phyloP scores from a whole-genome alignment of 2,329 filamentous ascomycete genomes.

The Cordyceps farinosa region DNA sequence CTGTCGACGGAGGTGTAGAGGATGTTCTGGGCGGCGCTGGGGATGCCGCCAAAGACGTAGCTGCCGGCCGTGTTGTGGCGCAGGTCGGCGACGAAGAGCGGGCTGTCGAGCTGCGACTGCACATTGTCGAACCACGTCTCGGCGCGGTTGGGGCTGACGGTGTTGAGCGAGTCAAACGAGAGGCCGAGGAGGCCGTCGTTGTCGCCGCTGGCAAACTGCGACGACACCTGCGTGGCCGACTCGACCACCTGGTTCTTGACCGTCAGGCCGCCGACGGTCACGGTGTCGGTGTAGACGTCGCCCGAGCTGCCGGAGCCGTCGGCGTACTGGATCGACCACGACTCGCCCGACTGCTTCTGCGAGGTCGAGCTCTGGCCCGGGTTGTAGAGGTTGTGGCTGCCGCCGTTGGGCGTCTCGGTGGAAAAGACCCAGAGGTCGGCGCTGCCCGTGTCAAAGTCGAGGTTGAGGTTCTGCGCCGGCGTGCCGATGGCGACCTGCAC shows the following conservation, averaged over 20 bases:
- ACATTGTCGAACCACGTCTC: constrained; percentile 42
- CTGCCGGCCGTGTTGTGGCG: constrained; percentile 57
- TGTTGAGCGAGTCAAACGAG: constrained; percentile 42
- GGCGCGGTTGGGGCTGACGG: constrained; percentile 40
- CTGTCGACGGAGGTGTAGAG: constrained; percentile 60
- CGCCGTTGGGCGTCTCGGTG: constrained; percentile 26
- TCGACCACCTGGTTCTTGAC: constrained; percentile 42
- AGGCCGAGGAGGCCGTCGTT: constrained; percentile 31
- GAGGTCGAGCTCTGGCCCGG: constrained; percentile 34
- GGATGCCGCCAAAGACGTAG: constrained; percentile 58
- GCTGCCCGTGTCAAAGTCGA: constrained; percentile 43
- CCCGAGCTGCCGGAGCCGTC: constrained; percentile 42
- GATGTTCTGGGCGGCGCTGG: constrained; percentile 56
- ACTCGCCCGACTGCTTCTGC: constrained; percentile 32
- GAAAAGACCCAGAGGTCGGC: constrained; percentile 39
- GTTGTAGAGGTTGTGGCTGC: constrained; percentile 38
- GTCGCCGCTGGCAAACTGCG: constrained; percentile 42
- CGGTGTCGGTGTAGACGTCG: constrained; percentile 42
- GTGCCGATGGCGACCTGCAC: constrained; percentile 25
- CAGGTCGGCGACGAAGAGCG: constrained; percentile 67
- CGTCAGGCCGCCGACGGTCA: constrained; percentile 40
- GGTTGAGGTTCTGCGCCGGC: constrained; percentile 32
- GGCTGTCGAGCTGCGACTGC: constrained; percentile 20
- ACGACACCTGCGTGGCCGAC: constrained; percentile 39
- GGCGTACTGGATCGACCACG: constrained; percentile 43